Conservation (phyloP, 2,329 filamentous ascomycete genomes). For the Diaporthe caulivora region DNA sequence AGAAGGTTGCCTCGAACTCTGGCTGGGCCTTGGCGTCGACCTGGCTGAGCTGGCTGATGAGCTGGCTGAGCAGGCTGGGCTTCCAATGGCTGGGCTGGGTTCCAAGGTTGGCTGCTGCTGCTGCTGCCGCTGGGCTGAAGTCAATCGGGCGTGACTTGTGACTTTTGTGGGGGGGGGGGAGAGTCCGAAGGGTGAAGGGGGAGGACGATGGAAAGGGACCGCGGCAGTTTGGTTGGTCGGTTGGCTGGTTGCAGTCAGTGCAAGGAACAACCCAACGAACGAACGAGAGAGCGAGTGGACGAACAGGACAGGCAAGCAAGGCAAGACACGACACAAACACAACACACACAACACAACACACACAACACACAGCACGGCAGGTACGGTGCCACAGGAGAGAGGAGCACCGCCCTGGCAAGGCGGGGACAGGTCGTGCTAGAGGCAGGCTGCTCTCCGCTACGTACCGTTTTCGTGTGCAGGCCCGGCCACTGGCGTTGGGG, state of each 20-base stretch:
- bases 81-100: constrained; percentile 29
- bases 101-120: constrained; percentile 11
- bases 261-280: constrained; percentile 19
- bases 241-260: neutral
- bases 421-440: constrained; percentile 8
- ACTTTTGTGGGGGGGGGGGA: neutral
- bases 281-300: too few species aligned
- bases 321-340: constrained; percentile 5
- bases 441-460: neutral
- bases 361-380: too few species aligned
- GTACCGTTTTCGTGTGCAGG: neutral
- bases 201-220: constrained; percentile 19
- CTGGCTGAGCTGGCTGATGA: constrained; percentile 21
- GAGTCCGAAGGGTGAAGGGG: neutral
- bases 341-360: constrained; percentile 18
- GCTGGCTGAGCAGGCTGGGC: constrained; percentile 20
- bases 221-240: constrained; percentile 23
- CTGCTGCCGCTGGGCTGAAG: constrained; percentile 24
- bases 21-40: constrained; percentile 11
- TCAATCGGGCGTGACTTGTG: constrained; percentile 23
- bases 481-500: constrained; percentile 15
- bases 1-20: constrained; percentile 14
- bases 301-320: neutral
- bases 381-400: constrained; percentile 1
- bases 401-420: constrained; percentile 15